Evolutionary conservation across 345 rosid species (phyloP), one percentile per base, ranked within the genome.

Genomic region (Lepidium sativum): DNA sequence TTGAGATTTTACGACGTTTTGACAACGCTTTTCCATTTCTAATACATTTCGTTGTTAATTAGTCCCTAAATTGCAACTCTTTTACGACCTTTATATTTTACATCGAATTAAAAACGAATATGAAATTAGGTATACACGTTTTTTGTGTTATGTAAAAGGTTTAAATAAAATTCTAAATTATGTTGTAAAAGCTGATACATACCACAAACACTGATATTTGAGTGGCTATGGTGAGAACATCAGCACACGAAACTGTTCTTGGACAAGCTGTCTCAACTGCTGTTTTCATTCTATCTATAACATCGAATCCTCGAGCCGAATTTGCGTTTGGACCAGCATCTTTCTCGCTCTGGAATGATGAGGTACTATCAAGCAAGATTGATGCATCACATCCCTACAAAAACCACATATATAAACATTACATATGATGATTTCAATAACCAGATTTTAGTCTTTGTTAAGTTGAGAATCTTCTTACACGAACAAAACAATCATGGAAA

Each of bases 361-460:
- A 44, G 2, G 60, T 60, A 44, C 73, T 69, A 65, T 85, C 87
- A 49, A 85, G 69, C 72, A 85, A 27, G 42, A 83, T 47, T 4
- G 91, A 83, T 15, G 67, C 86, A 61, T 85, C 87, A 41, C 91
- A 85, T 9, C 86, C 89, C 89, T 84, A 75, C 39, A 58, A 56
- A 23, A 54, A 7, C 11, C 44, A 33, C 18, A 14, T 6, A 14
- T 15, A 25, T 25, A 25, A 25, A 25, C 29, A 18, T 37, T 43
- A 29, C 13, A 6, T 25, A 25, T 25, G n/a, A 37, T 0, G 48
- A 25, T 25, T 4, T 4, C 29, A 4, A 4, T 4, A 25, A 25
- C 29, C 4, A 6, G 5, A 4, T 25, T 25, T 4, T 25, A 25
- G 0, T 25, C 5, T 25, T 25, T 25, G 6, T 23, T 38, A 38